Percentiles rank a stretch among this genome's conserved stretches.
Conservation (phyloP, 495 filamentous ascomycete species). For the Bathelium albidoporum region DNA sequence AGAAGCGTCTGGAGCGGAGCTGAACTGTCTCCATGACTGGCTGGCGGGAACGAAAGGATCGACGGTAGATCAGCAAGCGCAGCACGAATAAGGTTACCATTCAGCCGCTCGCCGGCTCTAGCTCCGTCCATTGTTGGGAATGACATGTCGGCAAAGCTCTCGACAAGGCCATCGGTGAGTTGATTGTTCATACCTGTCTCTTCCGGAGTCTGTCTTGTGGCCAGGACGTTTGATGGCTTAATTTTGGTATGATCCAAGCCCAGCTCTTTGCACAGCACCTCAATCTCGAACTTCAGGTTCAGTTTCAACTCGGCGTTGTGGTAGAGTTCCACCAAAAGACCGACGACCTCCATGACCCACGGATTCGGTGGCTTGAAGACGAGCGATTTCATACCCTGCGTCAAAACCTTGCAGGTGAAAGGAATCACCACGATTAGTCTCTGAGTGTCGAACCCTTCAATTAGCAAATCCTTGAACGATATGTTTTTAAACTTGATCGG, state of each 20-base stretch:
- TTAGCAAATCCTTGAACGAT: slow-evolving; percentile 86
- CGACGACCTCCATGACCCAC: slow-evolving; percentile 91
- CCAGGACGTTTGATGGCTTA: slow-evolving; percentile 71
- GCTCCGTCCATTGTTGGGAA: slow-evolving; percentile 2
- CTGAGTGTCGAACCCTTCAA: slow-evolving; percentile 85
- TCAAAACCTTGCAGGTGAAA: slow-evolving; percentile 90
- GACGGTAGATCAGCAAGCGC: slow-evolving; percentile 69
- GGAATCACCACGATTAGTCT: slow-evolving; percentile 85
- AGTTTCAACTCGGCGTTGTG: slow-evolving; percentile 85
- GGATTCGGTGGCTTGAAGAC: slow-evolving; percentile 93
- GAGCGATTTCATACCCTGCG: slow-evolving; percentile 70
- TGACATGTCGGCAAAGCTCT: slow-evolving; percentile 68
- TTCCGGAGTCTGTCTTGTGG: slow-evolving; percentile 50
- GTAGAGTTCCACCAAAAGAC: slow-evolving; percentile 81
- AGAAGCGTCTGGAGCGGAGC: slow-evolving; percentile 68
- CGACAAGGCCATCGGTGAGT: slow-evolving; percentile 40
- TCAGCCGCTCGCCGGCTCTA: slow-evolving; percentile 32
- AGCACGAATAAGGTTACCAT: slow-evolving; percentile 49
- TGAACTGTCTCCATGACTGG: slow-evolving; percentile 42
- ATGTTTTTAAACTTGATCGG: slow-evolving; percentile 95
- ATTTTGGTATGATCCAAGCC: slow-evolving; percentile 76
- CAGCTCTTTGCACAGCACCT: slow-evolving; percentile 90
- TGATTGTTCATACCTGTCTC: slow-evolving; percentile 41
- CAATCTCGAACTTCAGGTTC: slow-evolving; percentile 95
- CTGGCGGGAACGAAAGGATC: slow-evolving; percentile 61